Conservation (phyloP, 1,284 basidiomycete species). For the Apiotrichum domesticum region DNA sequence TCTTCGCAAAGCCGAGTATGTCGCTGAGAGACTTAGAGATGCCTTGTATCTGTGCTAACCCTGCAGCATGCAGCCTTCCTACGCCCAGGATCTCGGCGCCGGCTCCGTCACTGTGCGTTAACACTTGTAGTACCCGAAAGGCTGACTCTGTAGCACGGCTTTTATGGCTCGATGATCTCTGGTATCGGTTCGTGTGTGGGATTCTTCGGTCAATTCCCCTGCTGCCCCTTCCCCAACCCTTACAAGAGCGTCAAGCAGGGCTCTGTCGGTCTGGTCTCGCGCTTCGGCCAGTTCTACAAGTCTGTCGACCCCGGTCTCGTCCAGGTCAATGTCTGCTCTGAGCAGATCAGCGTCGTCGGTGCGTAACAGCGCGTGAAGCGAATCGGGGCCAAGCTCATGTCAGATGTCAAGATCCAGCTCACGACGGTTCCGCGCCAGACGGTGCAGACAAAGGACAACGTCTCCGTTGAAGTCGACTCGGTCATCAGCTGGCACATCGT, state of each 20-base stretch:
- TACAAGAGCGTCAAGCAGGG: constrained; percentile 58
- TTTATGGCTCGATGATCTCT: constrained; percentile 78
- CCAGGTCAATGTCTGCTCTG: constrained; percentile 88
- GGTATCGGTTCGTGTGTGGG: constrained; percentile 46
- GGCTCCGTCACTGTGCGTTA: constrained; percentile 47
- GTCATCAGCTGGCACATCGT: constrained; percentile 78
- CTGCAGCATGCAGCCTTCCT: constrained; percentile 56
- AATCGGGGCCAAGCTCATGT: too few species aligned
- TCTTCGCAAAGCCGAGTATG: constrained; percentile 36
- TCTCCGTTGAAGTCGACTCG: constrained; percentile 51
- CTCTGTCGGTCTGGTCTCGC: constrained; percentile 77
- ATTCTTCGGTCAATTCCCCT: constrained; percentile 72
- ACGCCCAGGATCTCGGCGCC: constrained; percentile 78
- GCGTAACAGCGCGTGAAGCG: constrained; percentile 26
- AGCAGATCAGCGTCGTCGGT: constrained; percentile 62
- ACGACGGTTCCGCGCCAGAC: constrained; percentile 76
- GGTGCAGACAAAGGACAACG: constrained; percentile 68
- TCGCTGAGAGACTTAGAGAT: constrained; percentile 18
- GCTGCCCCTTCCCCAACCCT: constrained; percentile 62
- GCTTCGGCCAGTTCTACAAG: constrained; percentile 65
- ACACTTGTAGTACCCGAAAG: too few species aligned
- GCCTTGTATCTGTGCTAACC: constrained; percentile 24
- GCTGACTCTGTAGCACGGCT: constrained; percentile 55
- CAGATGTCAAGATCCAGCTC: constrained; percentile 90
- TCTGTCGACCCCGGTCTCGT: constrained; percentile 88